Percentiles rank a stretch among this genome's conserved stretches.
These are phyloP conservation scores for Lactifluus pinguis DNA, from an alignment of 768 basidiomycete species.

Conservation along the genomic window DNA sequence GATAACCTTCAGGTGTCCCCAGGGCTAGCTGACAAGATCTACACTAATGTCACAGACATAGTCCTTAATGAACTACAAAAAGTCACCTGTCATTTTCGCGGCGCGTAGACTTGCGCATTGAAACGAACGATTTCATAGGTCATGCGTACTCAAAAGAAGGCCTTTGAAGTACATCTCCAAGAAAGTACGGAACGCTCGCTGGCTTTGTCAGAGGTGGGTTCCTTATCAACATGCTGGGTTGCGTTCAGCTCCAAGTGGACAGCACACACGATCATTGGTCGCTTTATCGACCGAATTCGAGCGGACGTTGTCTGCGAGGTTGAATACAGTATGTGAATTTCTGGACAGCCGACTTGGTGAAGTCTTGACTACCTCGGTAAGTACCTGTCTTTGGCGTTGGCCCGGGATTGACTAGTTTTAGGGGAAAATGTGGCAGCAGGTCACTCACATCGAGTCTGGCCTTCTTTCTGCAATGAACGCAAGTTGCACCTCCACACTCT, in stretches of 20 bases:
- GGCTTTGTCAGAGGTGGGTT: slow-evolving; percentile 6
- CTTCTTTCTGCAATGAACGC: slow-evolving; percentile 6
- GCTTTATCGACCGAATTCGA: slow-evolving; percentile 9
- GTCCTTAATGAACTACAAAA: slow-evolving; percentile 7
- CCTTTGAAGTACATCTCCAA: slow-evolving; percentile 8
- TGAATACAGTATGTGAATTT: background rate
- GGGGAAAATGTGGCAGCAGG: slow-evolving; percentile 7
- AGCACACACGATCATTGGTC: slow-evolving; percentile 3
- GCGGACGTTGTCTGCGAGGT: background rate
- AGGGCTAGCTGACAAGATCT: slow-evolving; percentile 2
- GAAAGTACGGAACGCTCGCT: slow-evolving; percentile 6
- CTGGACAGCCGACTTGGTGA: slow-evolving; percentile 1
- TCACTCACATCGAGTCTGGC: slow-evolving; percentile 3
- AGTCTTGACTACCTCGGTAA: background rate
- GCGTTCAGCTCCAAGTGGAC: background rate
- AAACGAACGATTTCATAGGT: background rate
- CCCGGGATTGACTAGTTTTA: background rate
- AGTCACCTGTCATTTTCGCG: background rate
- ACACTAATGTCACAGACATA: background rate
- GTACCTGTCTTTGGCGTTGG: background rate
- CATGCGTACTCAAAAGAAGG: slow-evolving; percentile 3
- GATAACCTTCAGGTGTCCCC: slow-evolving; percentile 1
- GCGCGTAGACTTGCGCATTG: background rate
- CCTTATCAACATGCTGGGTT: background rate
- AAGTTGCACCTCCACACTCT: background rate